Conservation (phyloP, 2,329 filamentous ascomycete genomes). For the Claviceps paspali region DNA sequence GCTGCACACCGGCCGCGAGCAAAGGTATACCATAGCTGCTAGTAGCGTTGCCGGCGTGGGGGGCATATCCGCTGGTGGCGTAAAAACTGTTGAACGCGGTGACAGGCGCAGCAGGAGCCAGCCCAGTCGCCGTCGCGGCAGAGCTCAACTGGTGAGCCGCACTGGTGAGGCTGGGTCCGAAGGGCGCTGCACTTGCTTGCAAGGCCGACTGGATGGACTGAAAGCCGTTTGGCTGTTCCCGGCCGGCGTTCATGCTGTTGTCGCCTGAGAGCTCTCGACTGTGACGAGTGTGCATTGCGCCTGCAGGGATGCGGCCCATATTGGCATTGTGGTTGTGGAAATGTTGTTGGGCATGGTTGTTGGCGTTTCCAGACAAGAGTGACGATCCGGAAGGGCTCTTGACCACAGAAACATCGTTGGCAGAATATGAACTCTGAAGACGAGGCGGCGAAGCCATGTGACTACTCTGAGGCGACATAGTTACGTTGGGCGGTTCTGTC, state of each 20-base stretch:
- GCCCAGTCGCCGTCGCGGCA: conserved; percentile 11
- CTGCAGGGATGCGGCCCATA: conserved; percentile 61
- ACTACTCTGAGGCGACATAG: conserved; percentile 31
- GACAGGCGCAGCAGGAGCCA: conserved; percentile 10
- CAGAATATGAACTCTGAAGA: conserved; percentile 77
- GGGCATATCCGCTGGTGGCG: conserved; percentile 15
- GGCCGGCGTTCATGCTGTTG: conserved; percentile 21
- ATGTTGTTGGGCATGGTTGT: conserved; percentile 46
- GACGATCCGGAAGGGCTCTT: conserved; percentile 47
- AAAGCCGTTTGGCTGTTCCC: conserved; percentile 32
- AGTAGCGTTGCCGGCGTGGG: conserved; percentile 11
- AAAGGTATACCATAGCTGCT: conserved; percentile 24
- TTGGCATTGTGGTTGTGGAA: conserved; percentile 69
- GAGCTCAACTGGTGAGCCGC: conserved; percentile 14
- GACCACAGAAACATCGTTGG: conserved; percentile 74
- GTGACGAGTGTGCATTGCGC: conserved; percentile 50
- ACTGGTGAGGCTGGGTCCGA: conserved; percentile 43
- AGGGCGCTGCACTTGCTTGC: conserved; percentile 66
- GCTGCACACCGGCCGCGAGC: conserved; percentile 53
- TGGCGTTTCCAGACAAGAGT: conserved; percentile 29
- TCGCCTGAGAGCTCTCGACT: conserved; percentile 54
- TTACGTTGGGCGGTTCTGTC: conserved; percentile 20
- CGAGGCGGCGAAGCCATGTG: conserved; percentile 53
- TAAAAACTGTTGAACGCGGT: conserved; percentile 20
- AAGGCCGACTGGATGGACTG: conserved; percentile 55